Conservation (phyloP, 495 filamentous ascomycete genomes). For the Friedmanniomyces endolithicus region DNA sequence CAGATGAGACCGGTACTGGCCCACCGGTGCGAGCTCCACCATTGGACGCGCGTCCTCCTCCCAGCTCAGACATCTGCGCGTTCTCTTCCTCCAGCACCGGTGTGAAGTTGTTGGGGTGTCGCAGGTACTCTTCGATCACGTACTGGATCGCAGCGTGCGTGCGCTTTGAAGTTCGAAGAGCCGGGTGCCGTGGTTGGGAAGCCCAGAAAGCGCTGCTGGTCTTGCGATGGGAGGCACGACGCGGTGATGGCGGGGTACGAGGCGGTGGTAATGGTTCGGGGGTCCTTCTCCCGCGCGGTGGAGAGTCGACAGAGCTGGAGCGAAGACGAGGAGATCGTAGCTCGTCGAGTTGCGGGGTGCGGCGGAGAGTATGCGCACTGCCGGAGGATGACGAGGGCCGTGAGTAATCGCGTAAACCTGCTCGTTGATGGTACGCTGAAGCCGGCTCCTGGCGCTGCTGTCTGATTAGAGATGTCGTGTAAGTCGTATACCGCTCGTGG, state of each 20-base stretch:
- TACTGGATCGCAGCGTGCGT: constrained; percentile 75
- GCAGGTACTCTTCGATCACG: constrained; percentile 81
- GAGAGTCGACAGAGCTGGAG: constrained; percentile 24
- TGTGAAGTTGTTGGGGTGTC: constrained; percentile 71
- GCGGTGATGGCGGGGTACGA: constrained; percentile 9
- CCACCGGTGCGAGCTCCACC: constrained; percentile 29
- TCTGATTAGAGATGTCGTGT: constrained; percentile 36
- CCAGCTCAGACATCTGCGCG: constrained; percentile 83
- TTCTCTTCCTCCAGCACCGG: constrained; percentile 78
- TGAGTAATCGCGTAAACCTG: constrained; percentile 24
- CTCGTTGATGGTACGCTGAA: constrained; percentile 23
- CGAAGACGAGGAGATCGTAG: constrained; percentile 23
- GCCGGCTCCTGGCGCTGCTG: constrained; percentile 46
- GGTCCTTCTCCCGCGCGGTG: constrained; percentile 13
- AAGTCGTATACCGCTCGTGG: constrained; percentile 46
- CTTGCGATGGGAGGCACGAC: constrained; percentile 18
- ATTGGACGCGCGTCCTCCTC: constrained; percentile 29
- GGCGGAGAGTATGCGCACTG: constrained; percentile 38
- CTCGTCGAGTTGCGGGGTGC: constrained; percentile 37
- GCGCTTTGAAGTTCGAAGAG: constrained; percentile 47
- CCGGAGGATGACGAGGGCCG: constrained; percentile 41
- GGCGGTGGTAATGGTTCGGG: constrained; percentile 6
- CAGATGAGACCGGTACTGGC: constrained; percentile 26
- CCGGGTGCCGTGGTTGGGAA: constrained; percentile 34
- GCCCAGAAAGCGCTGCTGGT: constrained; percentile 24